phyloP scores from a whole-genome alignment of 306 rosid genomes.

The Prosopis cineraria region DNA sequence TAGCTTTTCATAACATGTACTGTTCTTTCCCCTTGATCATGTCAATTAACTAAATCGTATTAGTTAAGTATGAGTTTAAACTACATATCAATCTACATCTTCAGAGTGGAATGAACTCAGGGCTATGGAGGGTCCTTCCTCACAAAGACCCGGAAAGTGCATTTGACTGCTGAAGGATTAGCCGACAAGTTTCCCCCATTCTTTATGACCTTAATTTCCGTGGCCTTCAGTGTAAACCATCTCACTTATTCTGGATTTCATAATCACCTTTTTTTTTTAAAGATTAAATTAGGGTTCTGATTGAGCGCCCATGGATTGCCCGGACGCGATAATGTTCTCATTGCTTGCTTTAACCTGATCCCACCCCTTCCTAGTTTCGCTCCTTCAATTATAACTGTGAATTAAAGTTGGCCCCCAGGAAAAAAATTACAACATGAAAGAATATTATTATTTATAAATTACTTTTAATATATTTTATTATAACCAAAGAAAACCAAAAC shows the following conservation, averaged over 20 bases:
- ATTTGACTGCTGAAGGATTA: slow-evolving; percentile 38
- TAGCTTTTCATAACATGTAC: slow-evolving; percentile 3
- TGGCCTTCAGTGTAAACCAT: slow-evolving; percentile 32
- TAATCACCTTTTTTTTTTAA: slow-evolving; percentile 23
- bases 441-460: too few relatives aligned
- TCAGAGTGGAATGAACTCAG: slow-evolving; percentile 9
- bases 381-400: not conserved
- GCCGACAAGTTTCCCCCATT: slow-evolving; percentile 50
- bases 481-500: too few relatives aligned
- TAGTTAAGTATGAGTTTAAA: slow-evolving; percentile 27
- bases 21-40: not conserved
- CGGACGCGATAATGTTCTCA: not conserved
- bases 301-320: slow-evolving; percentile 22
- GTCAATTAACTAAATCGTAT: not conserved
- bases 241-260: slow-evolving; percentile 19
- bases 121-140: slow-evolving; percentile 26
- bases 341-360: slow-evolving; percentile 15
- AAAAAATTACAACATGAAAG: not conserved
- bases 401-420: too few relatives aligned
- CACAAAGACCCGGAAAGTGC: slow-evolving; percentile 41
- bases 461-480: too few relatives aligned
- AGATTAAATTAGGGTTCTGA: slow-evolving; percentile 16
- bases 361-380: not conserved
- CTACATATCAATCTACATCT: not conserved
- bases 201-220: slow-evolving; percentile 33